These are phyloP conservation scores for Malus fusca DNA, from an alignment of 306 rosid genomes.

Conservation along the genomic window DNA sequence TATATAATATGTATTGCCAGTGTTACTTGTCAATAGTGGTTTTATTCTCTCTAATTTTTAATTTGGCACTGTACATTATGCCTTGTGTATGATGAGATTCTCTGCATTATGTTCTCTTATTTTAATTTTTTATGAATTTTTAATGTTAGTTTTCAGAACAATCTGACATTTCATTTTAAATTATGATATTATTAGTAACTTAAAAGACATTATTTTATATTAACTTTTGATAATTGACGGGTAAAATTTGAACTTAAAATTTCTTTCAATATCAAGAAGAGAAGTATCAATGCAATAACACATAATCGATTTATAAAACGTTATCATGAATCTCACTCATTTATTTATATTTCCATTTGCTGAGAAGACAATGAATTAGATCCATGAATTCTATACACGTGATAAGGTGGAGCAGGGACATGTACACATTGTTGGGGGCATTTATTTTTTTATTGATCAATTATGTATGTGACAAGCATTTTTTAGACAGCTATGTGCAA, in stretches of 20 bases:
- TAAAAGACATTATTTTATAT: no score
- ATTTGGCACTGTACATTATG: neutral
- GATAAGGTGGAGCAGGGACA: constrained; percentile 40
- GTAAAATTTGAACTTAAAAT: neutral
- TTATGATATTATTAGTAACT: neutral
- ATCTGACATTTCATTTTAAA: neutral
- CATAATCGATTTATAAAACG: neutral
- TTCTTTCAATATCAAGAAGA: no score
- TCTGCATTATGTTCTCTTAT: neutral
- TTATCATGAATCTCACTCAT: neutral
- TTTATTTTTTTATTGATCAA: constrained; percentile 13
- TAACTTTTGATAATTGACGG: no score
- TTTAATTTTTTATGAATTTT: neutral
- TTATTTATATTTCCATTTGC: neutral
- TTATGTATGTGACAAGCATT: constrained; percentile 5
- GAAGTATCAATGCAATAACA: neutral
- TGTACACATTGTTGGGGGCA: constrained; percentile 28
- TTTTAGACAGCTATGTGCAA: neutral
- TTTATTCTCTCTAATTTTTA: neutral
- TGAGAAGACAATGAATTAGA: constrained; percentile 18
- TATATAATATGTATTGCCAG: constrained; percentile 8
- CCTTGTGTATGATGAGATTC: constrained; percentile 16
- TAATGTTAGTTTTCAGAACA: neutral
- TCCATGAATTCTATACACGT: constrained; percentile 16
- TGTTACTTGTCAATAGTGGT: constrained; percentile 11